These are phyloP conservation scores for Pleurotus cornucopiae DNA, from an alignment of 768 basidiomycete species.

Conservation along the genomic window DNA sequence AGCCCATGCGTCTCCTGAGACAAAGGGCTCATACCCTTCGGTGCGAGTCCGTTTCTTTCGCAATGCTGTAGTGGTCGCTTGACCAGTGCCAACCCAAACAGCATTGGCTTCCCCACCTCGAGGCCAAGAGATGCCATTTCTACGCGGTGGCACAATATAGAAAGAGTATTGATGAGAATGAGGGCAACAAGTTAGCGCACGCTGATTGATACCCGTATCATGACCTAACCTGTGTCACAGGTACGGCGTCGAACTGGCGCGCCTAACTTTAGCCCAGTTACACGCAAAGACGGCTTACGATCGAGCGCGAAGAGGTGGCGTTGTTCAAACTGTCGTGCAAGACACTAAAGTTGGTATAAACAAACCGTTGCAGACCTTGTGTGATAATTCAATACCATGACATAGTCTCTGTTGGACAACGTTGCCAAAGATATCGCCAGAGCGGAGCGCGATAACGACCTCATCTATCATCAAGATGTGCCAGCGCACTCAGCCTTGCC, in stretches of 20 bases:
- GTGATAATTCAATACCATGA: background rate
- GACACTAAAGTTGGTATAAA: constrained; percentile 66
- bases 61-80: background rate
- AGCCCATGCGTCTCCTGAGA: constrained; percentile 36
- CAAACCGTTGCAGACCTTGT: background rate
- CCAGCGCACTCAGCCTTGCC: constrained; percentile 69
- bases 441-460: constrained; percentile 87
- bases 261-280: constrained; percentile 63
- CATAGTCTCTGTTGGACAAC: constrained; percentile 71
- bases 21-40: constrained; percentile 47
- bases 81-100: constrained; percentile 22
- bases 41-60: constrained; percentile 30
- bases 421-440: constrained; percentile 64
- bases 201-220: too few species aligned
- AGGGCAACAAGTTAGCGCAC: constrained; percentile 54
- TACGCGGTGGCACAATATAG: constrained; percentile 85
- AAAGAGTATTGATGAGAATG: constrained; percentile 85
- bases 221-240: constrained; percentile 29
- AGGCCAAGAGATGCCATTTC: constrained; percentile 84
- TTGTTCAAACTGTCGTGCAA: constrained; percentile 60
- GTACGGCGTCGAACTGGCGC: constrained; percentile 84
- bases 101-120: constrained; percentile 80
- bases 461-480: constrained; percentile 90
- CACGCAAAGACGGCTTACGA: constrained; percentile 71
- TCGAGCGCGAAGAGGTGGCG: constrained; percentile 56